Evolutionary conservation across 75 land plant species (phyloP).

Genomic region (Adiantum capillusveneris): DNA sequence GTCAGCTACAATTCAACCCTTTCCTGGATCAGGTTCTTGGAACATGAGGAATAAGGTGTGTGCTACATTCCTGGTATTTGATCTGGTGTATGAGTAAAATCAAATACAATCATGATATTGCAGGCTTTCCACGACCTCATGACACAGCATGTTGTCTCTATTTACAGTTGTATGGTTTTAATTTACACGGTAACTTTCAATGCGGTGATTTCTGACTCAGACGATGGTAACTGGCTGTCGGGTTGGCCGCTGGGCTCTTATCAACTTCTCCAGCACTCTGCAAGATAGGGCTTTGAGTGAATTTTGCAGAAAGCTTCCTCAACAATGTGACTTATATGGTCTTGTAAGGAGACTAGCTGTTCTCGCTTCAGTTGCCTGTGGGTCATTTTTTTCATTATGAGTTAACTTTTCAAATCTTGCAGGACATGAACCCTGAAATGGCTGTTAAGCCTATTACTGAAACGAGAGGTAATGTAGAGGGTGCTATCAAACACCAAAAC

Average conservation of each 20-base stretch:
- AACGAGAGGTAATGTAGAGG: constrained; percentile 4
- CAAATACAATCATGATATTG: too few species aligned
- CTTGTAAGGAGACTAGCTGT: too few species aligned
- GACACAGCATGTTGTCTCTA: too few species aligned
- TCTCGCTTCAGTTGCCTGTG: too few species aligned
- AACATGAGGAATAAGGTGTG: constrained; percentile 10
- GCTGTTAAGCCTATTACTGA: constrained; percentile 1
- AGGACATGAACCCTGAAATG: constrained; percentile 8
- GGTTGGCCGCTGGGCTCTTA: constrained; percentile 7
- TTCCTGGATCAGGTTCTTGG: constrained; percentile 9
- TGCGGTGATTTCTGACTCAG: neutral
- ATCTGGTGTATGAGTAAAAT: too few species aligned
- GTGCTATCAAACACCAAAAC: constrained; percentile 3
- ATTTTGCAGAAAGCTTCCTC: constrained; percentile 2
- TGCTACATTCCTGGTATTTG: too few species aligned
- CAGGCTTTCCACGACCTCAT: too few species aligned
- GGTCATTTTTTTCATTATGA: too few species aligned
- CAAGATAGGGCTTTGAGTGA: neutral
- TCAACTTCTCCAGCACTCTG: constrained; percentile 8
- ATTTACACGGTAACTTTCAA: too few species aligned
- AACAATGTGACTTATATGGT: constrained; percentile 10
- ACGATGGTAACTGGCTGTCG: constrained; percentile 7
- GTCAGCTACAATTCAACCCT: neutral
- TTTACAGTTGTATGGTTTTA: too few species aligned
- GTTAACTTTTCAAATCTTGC: neutral